These are phyloP conservation scores for Rutstroemia sp. DNA, from an alignment of 2,329 filamentous ascomycete species.

Conservation along the genomic window DNA sequence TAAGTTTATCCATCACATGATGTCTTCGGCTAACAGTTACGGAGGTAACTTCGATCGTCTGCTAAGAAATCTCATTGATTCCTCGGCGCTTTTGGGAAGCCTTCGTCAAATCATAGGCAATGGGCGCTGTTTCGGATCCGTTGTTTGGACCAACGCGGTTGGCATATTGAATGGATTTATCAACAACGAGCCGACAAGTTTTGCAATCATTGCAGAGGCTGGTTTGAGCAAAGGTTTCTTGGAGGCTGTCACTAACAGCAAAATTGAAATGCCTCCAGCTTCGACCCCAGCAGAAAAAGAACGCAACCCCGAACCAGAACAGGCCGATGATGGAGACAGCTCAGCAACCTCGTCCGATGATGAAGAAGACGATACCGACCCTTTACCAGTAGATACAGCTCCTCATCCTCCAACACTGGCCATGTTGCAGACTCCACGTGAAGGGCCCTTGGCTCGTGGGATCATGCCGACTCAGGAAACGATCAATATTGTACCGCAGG, in stretches of 20 bases:
- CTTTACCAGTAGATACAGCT: constrained; percentile 31
- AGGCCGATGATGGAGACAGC: not conserved
- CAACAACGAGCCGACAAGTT: constrained; percentile 97
- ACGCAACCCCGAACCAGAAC: not conserved
- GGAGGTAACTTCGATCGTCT: constrained; percentile 83
- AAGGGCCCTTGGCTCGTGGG: constrained; percentile 50
- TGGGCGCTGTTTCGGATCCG: constrained; percentile 73
- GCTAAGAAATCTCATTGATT: constrained; percentile 89
- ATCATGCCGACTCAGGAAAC: constrained; percentile 86
- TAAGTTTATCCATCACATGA: constrained; percentile 94
- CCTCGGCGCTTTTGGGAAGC: constrained; percentile 71
- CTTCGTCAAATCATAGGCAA: constrained; percentile 78
- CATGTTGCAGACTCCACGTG: constrained; percentile 39
- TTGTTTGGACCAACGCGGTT: constrained; percentile 92
- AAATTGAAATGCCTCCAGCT: constrained; percentile 28
- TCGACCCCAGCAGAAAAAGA: constrained; percentile 18
- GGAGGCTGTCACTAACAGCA: constrained; percentile 62
- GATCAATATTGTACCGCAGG: constrained; percentile 77
- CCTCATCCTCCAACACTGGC: constrained; percentile 47
- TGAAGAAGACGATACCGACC: constrained; percentile 31
- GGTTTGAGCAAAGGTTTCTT: constrained; percentile 82
- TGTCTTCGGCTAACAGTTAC: constrained; percentile 63
- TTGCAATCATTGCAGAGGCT: constrained; percentile 89
- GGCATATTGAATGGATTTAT: constrained; percentile 93
- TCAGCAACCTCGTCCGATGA: constrained; percentile 15